Evolutionary conservation across 2,329 filamentous ascomycete genomes (phyloP).

Genomic region (Penicillium digitatum): DNA sequence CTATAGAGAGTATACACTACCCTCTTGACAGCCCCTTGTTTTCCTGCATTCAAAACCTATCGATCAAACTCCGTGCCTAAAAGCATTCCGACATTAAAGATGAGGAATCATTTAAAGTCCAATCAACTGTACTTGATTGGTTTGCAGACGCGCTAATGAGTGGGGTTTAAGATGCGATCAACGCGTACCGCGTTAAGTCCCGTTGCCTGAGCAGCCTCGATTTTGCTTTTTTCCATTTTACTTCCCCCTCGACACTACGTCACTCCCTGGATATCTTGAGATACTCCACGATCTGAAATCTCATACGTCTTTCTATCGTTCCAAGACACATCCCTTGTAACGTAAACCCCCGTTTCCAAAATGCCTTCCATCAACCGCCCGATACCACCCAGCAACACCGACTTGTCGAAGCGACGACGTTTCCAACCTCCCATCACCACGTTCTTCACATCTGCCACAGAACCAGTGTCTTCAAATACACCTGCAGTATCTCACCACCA

Average conservation of each 20-base stretch:
- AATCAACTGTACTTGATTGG: not conserved
- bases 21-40: not conserved
- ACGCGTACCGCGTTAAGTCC: conserved; percentile 4
- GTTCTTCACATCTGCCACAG: conserved; percentile 32
- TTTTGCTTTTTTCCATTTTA: not conserved
- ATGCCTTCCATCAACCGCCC: conserved; percentile 14
- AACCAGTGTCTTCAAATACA: conserved; percentile 8
- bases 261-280: not conserved
- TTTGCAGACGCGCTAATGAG: too few species aligned
- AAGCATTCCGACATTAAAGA: too few species aligned
- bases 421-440: conserved; percentile 45
- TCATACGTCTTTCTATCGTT: not conserved
- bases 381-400: conserved; percentile 12
- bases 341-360: conserved; percentile 7
- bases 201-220: conserved; percentile 1
- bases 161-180: too few species aligned
- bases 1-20: not conserved
- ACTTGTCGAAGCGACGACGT: conserved; percentile 42
- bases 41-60: not conserved
- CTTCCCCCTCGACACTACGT: conserved; percentile 1
- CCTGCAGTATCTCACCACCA: conserved; percentile 36
- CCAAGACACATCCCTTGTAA: not conserved
- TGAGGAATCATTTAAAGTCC: too few species aligned
- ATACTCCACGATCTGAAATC: not conserved
- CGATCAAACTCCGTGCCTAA: too few species aligned